These are phyloP conservation scores for Ceratocystis cubensis DNA, from an alignment of 2,329 filamentous ascomycete species.

Conservation along the genomic window DNA sequence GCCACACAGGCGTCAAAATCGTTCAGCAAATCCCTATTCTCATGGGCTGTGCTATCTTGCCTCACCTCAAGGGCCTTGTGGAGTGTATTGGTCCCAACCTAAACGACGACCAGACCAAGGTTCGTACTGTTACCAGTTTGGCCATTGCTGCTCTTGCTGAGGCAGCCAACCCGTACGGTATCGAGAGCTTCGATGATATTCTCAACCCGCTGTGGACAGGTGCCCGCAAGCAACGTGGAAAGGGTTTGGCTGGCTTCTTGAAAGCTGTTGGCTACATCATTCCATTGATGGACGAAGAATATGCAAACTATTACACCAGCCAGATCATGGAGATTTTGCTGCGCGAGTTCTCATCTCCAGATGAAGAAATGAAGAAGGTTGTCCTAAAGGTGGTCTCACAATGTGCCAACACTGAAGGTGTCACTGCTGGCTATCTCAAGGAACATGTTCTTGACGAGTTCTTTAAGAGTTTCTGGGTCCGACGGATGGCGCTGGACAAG, in stretches of 20 bases:
- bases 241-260: constrained; percentile 86
- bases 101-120: constrained; percentile 96
- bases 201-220: constrained; percentile 95
- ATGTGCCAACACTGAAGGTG: constrained; percentile 85
- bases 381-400: constrained; percentile 95
- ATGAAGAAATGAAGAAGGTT: constrained; percentile 99
- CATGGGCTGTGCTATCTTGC: constrained; percentile 94
- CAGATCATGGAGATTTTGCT: constrained; percentile 98
- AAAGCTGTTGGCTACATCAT: constrained; percentile 98
- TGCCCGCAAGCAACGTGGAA: constrained; percentile 88
- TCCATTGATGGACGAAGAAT: constrained; percentile 97
- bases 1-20: constrained; percentile 97
- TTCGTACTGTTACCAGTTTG: constrained; percentile 87
- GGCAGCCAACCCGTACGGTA: constrained; percentile 95
- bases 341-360: constrained; percentile 88
- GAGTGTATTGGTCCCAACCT: constrained; percentile 94
- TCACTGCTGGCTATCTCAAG: constrained; percentile 88
- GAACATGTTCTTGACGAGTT: constrained; percentile 92
- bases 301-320: constrained; percentile 96
- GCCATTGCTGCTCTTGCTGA: constrained; percentile 91
- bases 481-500: constrained; percentile 92
- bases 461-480: constrained; percentile 98
- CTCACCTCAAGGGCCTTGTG: constrained; percentile 88
- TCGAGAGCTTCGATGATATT: constrained; percentile 97
- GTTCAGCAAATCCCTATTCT: constrained; percentile 97